Conservation (phyloP, 176 grass and related monocot genomes). For the Leersia perrieri region DNA sequence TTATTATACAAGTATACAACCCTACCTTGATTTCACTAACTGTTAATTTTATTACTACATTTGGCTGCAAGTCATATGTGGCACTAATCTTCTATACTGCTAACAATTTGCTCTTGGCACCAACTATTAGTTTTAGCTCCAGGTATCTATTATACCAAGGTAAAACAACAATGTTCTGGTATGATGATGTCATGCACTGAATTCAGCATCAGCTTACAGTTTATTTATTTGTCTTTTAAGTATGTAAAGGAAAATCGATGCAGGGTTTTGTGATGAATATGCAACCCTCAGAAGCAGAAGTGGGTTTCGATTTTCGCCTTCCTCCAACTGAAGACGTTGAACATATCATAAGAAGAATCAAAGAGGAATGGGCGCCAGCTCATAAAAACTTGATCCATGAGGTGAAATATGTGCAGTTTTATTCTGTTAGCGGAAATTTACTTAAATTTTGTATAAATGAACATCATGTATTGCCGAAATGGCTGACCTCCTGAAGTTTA, state of each 20-base stretch:
- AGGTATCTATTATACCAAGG: neutral
- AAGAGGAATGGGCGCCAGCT: slow-evolving; percentile 87
- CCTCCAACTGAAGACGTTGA: slow-evolving; percentile 76
- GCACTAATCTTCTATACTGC: neutral
- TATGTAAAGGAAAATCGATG: slow-evolving; percentile 34
- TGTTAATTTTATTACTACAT: neutral
- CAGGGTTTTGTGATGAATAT: slow-evolving; percentile 98
- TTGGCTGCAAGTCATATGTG: neutral
- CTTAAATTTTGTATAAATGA: neutral
- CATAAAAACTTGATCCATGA: slow-evolving; percentile 79
- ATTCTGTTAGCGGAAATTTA: neutral
- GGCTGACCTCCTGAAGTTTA: neutral
- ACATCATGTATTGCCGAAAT: neutral
- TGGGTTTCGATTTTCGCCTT: slow-evolving; percentile 89
- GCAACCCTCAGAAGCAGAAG: slow-evolving; percentile 98
- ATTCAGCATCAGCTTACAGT: neutral
- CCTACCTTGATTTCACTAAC: neutral
- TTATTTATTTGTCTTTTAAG: neutral
- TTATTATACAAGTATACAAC: neutral
- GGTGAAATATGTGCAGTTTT: slow-evolving; percentile 34
- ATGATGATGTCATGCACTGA: neutral
- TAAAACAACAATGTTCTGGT: neutral
- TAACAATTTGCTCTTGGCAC: neutral
- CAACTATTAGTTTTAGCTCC: neutral
- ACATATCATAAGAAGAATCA: slow-evolving; percentile 64